phyloP scores from a whole-genome alignment of 306 rosid genomes.

The Clitoria ternatea region DNA sequence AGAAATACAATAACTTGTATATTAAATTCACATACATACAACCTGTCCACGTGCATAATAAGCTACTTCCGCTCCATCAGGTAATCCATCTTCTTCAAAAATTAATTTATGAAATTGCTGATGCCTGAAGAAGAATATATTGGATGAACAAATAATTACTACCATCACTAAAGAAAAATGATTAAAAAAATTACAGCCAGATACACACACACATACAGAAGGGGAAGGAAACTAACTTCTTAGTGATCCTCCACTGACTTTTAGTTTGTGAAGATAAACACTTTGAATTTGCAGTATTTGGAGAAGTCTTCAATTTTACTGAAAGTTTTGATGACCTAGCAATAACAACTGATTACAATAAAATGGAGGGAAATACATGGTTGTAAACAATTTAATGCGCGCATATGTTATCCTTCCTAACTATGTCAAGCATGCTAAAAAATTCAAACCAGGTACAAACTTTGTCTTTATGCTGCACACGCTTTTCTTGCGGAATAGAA shows the following conservation, averaged over 20 bases:
- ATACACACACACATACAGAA: neutral
- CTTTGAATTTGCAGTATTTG: conserved; percentile 45
- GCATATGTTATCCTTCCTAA: conserved; percentile 22
- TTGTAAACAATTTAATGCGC: conserved; percentile 9
- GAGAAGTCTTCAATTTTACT: conserved; percentile 46
- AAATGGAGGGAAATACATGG: neutral
- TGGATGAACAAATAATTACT: conserved; percentile 16
- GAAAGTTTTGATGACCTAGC: conserved; percentile 61
- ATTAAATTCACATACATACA: conserved; percentile 28
- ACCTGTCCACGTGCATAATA: conserved; percentile 99
- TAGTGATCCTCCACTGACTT: conserved; percentile 78
- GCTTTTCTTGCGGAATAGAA: conserved; percentile 38
- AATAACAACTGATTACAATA: conserved; percentile 24
- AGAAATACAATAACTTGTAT: conserved; percentile 24
- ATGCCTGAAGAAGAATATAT: conserved; percentile 50
- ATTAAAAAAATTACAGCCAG: neutral
- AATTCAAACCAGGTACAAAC: conserved; percentile 41
- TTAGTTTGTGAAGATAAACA: conserved; percentile 49
- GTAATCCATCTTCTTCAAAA: conserved; percentile 90
- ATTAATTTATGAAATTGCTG: conserved; percentile 84
- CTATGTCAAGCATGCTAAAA: conserved; percentile 19
- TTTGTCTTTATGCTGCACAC: conserved; percentile 50
- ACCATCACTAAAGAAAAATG: conserved; percentile 5
- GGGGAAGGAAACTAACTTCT: conserved; percentile 45
- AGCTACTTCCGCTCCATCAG: conserved; percentile 95